Evolutionary conservation across 305 asterid genomes (phyloP), one percentile per base, ranked within the genome.

Genomic region (Fraxinus dipetala): DNA sequence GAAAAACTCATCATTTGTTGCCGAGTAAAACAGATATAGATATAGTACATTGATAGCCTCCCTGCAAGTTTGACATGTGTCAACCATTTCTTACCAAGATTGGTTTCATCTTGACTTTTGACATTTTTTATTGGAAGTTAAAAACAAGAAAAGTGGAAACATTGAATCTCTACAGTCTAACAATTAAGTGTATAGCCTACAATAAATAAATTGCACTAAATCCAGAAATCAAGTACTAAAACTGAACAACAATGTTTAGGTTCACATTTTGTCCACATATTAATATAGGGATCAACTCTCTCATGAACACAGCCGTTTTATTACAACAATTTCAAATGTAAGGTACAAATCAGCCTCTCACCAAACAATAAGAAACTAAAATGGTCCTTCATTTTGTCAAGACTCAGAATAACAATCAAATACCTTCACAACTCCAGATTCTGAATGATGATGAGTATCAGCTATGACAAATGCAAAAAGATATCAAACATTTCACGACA

Each of bases 1-100:
- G 75, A 74, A 43, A 75, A 24, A 51, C 30, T 82, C 80, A 63
- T 26, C 32, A 77, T 30, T 65, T 14, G n/a, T 26, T 61, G 38
- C 34, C 31, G 13, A 82, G 51, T 7, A 51, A 84, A 72, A 81
- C 36, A 59, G 24, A 32, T 22, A 8, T n/a, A 63, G 22, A 56
- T 72, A 78, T 72, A 72, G 72, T 22, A 43, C 32, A 70, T 4
- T 63, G 5, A 61, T 1, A 22, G 48, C 24, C 26, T 43, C 30
- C 65, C 20, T 34, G 70, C 22, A 79, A 74, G 43, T 51, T 40
- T 81, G 70, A 28, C 16, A 1, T 51, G 76, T 10, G 54, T 35
- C 75, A 45, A 63, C 32, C 43, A 65, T 34, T 9, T 13, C 26
- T 81, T 14, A n/a, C 40, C 31, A 40, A 36, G 59, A 85, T 20